Percentiles rank a stretch among this genome's conserved stretches.
Evolutionary conservation across 2,329 filamentous ascomycete species (phyloP).

Genomic region (Nemania sp.): DNA sequence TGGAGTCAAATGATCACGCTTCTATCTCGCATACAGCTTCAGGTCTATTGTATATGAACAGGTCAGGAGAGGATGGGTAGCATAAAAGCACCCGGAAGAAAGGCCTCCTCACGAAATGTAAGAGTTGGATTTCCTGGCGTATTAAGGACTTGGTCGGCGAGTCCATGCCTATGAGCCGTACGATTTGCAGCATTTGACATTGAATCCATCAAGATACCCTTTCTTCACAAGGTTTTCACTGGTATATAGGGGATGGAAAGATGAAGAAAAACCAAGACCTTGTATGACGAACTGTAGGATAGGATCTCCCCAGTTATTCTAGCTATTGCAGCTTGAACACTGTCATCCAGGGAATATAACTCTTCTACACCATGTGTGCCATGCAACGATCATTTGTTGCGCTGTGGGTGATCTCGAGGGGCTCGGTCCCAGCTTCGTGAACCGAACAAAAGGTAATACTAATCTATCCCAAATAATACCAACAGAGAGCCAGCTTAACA

Average conservation of each 20-base stretch:
- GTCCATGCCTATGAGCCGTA: conserved; percentile 7
- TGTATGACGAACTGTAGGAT: neutral
- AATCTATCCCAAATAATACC: neutral
- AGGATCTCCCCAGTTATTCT: no score
- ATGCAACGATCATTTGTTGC: no score
- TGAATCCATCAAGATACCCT: conserved; percentile 22
- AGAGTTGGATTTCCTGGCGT: conserved; percentile 1
- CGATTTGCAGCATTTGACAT: conserved; percentile 10
- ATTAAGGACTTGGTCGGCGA: conserved; percentile 10
- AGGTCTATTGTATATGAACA: conserved; percentile 10
- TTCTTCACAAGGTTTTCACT: conserved; percentile 13
- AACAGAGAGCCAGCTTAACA: no score
- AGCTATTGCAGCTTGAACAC: no score
- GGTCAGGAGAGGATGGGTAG: neutral
- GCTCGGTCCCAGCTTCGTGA: neutral
- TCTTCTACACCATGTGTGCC: no score
- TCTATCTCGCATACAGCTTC: neutral
- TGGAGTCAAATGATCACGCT: conserved; percentile 56
- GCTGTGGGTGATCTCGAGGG: neutral
- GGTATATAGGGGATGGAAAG: conserved; percentile 15
- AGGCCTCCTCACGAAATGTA: neutral
- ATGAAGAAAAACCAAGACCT: neutral
- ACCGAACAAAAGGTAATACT: neutral
- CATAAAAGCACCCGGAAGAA: conserved; percentile 7
- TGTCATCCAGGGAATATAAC: no score